phyloP scores from a whole-genome alignment of 129 eudicot species.

The Flaveria ramosissima region DNA sequence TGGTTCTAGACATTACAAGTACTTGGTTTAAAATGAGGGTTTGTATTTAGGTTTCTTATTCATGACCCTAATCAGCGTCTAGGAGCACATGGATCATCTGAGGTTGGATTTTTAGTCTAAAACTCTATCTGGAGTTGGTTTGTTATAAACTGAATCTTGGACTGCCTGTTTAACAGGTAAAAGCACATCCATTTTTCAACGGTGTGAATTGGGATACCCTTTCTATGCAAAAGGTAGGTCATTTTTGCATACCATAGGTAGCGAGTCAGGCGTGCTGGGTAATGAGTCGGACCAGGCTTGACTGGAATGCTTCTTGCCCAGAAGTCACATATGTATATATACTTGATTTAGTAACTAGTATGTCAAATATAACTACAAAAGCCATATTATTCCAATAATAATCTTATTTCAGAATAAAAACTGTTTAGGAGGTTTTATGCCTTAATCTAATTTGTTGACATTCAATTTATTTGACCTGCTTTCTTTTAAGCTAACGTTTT shows the following conservation, averaged over 20 bases:
- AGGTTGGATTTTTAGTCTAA: conserved; percentile 44
- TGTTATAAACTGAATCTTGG: background rate
- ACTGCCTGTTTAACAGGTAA: conserved; percentile 53
- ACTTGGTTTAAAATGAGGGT: conserved; percentile 26
- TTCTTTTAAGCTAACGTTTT: background rate
- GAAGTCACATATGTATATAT: background rate
- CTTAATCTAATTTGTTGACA: background rate
- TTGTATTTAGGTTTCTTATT: conserved; percentile 55
- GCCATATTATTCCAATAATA: background rate
- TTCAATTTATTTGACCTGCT: background rate
- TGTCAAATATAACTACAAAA: background rate
- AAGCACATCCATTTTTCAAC: conserved; percentile 71
- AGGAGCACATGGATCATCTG: conserved; percentile 83
- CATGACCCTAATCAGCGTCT: conserved; percentile 80
- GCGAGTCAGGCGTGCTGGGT: background rate
- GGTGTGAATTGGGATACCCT: conserved; percentile 95
- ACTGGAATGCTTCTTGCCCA: background rate
- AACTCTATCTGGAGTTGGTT: background rate
- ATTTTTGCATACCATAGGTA: background rate
- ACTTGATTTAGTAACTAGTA: background rate
- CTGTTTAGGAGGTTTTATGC: background rate
- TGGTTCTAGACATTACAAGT: background rate
- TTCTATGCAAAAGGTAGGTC: conserved; percentile 67
- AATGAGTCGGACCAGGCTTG: background rate
- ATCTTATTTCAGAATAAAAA: background rate